phyloP scores from a whole-genome alignment of 805 yeast species.

The Saccharomycopsis schoenii region DNA sequence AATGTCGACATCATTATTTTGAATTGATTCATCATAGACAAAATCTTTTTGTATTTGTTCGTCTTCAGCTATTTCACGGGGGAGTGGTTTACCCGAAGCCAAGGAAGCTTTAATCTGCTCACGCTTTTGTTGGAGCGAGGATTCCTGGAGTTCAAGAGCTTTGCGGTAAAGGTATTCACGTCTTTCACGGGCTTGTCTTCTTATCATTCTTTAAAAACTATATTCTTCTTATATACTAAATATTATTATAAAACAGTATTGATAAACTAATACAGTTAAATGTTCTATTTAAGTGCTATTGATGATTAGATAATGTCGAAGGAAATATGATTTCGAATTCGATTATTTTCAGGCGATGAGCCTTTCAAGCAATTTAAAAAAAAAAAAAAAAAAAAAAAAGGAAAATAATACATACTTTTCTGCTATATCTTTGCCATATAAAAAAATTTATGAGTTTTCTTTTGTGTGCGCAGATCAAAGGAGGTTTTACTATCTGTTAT shows the following conservation, averaged over 20 bases:
- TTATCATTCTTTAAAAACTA: constrained; percentile 36
- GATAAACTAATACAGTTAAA: too few species aligned
- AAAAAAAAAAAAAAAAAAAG: neutral
- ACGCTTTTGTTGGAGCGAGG: constrained; percentile 74
- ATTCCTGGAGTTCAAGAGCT: constrained; percentile 84
- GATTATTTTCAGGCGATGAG: neutral
- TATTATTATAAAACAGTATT: too few species aligned
- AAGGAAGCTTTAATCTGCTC: constrained; percentile 79
- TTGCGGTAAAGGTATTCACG: constrained; percentile 86
- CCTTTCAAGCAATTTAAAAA: neutral
- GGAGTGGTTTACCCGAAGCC: constrained; percentile 83
- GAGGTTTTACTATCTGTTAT: too few species aligned
- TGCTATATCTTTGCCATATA: too few species aligned
- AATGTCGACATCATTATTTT: constrained; percentile 31
- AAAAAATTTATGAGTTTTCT: neutral
- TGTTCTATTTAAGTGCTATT: too few species aligned
- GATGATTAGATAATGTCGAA: too few species aligned
- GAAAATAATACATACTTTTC: neutral
- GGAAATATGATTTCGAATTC: too few species aligned
- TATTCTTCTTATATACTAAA: too few species aligned
- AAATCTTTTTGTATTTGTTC: constrained; percentile 68
- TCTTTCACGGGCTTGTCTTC: constrained; percentile 94
- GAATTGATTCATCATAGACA: constrained; percentile 75
- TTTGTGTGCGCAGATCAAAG: neutral
- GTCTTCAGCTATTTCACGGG: constrained; percentile 88